Conservation (phyloP, 495 filamentous ascomycete species). For the Diplogelasinospora grovesii region DNA sequence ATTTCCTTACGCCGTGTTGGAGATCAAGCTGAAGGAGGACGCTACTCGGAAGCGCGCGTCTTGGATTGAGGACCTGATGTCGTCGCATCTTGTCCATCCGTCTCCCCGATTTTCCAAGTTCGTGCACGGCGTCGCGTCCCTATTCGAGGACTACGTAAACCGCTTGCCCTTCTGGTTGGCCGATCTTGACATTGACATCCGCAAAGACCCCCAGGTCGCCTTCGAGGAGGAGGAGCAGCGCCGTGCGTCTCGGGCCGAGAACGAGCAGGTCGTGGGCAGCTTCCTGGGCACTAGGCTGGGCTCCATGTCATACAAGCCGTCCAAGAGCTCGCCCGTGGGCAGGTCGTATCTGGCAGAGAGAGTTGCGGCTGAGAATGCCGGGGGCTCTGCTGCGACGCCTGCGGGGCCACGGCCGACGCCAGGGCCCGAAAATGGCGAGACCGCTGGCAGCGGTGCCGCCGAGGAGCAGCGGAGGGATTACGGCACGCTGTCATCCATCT, state of each 20-base stretch:
- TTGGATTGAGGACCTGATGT: constrained; percentile 87
- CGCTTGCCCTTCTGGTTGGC: constrained; percentile 92
- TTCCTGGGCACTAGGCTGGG: constrained; percentile 51
- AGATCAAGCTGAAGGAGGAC: constrained; percentile 82
- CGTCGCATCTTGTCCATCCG: constrained; percentile 83
- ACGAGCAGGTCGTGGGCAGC: constrained; percentile 83
- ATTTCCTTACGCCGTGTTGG: constrained; percentile 85
- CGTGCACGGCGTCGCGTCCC: constrained; percentile 79
- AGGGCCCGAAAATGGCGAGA: constrained; percentile 20
- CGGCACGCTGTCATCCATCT: constrained; percentile 48
- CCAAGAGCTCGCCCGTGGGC: constrained; percentile 55
- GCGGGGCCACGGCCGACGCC: constrained; percentile 8
- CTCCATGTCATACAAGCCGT: constrained; percentile 48
- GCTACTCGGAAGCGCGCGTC: constrained; percentile 56
- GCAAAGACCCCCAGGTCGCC: constrained; percentile 81
- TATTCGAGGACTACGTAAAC: constrained; percentile 96
- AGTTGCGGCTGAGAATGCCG: constrained; percentile 29
- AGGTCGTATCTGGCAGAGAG: constrained; percentile 48
- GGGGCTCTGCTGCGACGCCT: constrained; percentile 9
- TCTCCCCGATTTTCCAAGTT: constrained; percentile 93
- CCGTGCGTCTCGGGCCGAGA: constrained; percentile 69
- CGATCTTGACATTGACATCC: constrained; percentile 84
- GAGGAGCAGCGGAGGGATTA: constrained; percentile 32
- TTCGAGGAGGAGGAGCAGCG: constrained; percentile 88
- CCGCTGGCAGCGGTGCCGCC: constrained; percentile 8